These are phyloP conservation scores for Entelexis paramagnoliae DNA, from an alignment of 1,139 yeast species.

Conservation along the genomic window DNA sequence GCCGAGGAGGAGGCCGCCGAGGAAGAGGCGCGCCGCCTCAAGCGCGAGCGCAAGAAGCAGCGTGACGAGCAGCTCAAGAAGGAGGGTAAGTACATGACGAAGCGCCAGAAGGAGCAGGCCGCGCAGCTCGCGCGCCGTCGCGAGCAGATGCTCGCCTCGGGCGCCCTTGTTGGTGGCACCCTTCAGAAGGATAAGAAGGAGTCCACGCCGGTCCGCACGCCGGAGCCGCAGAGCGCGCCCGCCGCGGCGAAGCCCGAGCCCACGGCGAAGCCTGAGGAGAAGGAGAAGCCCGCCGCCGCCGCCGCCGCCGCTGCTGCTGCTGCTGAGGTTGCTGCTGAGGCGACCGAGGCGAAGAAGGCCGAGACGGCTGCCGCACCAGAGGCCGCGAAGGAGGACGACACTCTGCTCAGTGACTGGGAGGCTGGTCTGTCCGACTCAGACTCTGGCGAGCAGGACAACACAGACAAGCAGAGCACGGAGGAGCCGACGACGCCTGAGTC, in stretches of 20 bases:
- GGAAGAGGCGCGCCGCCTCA: slow-evolving; percentile 50
- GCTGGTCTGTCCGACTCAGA: slow-evolving; percentile 35
- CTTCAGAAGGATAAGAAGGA: slow-evolving; percentile 43
- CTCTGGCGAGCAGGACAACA: slow-evolving; percentile 29
- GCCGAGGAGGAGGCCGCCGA: slow-evolving; percentile 53
- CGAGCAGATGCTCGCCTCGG: slow-evolving; percentile 67
- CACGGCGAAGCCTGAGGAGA: slow-evolving; percentile 5
- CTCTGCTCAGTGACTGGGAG: slow-evolving; percentile 34
- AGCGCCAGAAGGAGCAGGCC: slow-evolving; percentile 91
- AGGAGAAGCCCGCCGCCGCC: no score
- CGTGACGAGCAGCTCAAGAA: slow-evolving; percentile 87
- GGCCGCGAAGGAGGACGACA: slow-evolving; percentile 29
- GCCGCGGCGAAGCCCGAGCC: slow-evolving; percentile 19
- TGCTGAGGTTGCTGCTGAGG: no score
- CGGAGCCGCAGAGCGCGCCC: slow-evolving; percentile 9
- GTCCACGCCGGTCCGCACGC: no score
- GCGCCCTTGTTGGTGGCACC: slow-evolving; percentile 61
- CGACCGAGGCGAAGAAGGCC: slow-evolving; percentile 20
- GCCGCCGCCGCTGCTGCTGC: no score
- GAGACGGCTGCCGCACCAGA: slow-evolving; percentile 29
- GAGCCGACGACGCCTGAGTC: slow-evolving; percentile 26
- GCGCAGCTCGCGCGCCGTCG: slow-evolving; percentile 81
- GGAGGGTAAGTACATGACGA: slow-evolving; percentile 72
- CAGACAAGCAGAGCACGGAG: slow-evolving; percentile 23
- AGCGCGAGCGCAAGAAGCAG: slow-evolving; percentile 63